A percentile compares a stretch with the other conserved stretches of the same genome.
Conservation (phyloP, 768 basidiomycete genomes). For the Leccinum imitatum region DNA sequence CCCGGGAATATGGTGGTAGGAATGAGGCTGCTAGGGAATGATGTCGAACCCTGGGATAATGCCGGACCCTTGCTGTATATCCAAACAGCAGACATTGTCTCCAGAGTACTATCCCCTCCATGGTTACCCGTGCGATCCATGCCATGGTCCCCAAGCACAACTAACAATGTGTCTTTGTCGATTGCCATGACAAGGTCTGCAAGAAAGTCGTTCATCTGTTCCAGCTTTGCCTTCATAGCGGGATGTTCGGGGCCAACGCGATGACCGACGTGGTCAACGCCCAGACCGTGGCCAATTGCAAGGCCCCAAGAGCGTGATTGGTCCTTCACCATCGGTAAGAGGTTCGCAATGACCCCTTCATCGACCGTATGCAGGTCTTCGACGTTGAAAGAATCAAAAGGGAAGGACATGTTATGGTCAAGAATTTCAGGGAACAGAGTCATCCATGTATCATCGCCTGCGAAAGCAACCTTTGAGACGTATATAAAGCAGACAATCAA, state of each 20-base stretch:
- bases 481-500: constrained; percentile 2
- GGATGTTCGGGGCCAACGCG: constrained; percentile 88
- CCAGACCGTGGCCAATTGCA: constrained; percentile 89
- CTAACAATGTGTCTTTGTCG: constrained; percentile 86
- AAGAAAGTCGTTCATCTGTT: constrained; percentile 85
- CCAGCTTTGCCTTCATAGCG: constrained; percentile 80
- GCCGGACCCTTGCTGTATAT: constrained; percentile 78
- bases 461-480: constrained; percentile 67
- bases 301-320: constrained; percentile 70
- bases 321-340: constrained; percentile 74
- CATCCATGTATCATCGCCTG: constrained; percentile 98
- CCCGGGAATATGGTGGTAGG: constrained; percentile 60
- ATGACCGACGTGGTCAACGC: constrained; percentile 96
- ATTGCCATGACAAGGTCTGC: constrained; percentile 66
- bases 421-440: constrained; percentile 82
- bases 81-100: constrained; percentile 88
- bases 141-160: constrained; percentile 94
- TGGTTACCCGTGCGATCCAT: constrained; percentile 97
- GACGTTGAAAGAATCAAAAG: constrained; percentile 97
- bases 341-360: constrained; percentile 78
- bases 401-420: constrained; percentile 66
- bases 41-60: constrained; percentile 37
- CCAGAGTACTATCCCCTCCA: constrained; percentile 84
- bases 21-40: constrained; percentile 51
- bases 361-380: constrained; percentile 98